Percentiles rank a stretch among this genome's conserved stretches.
Evolutionary conservation across 352 stramenopile genomes (phyloP).

Genomic region (Poterioochromonas sp.): DNA sequence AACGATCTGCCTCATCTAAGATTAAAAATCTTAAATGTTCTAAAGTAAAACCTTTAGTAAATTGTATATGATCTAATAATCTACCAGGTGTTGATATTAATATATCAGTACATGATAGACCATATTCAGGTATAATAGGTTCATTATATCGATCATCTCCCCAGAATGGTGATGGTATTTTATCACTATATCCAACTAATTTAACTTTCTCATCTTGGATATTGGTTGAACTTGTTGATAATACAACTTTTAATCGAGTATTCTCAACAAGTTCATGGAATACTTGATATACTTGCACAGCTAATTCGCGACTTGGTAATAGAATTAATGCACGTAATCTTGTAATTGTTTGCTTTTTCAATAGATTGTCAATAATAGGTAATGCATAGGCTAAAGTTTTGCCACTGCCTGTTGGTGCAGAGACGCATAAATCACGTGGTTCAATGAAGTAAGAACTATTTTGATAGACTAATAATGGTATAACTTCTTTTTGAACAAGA

Average conservation of each 20-base stretch:
- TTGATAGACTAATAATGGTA: constrained; percentile 71
- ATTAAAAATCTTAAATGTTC: constrained; percentile 62
- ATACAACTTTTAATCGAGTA: neutral
- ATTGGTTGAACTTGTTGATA: neutral
- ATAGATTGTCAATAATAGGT: constrained; percentile 71
- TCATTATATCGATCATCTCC: neutral
- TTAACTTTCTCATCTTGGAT: neutral
- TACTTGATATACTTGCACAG: constrained; percentile 71
- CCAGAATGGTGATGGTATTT: neutral
- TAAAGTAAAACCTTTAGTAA: constrained; percentile 85
- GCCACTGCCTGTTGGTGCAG: constrained; percentile 87
- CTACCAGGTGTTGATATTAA: constrained; percentile 87
- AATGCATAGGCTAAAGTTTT: constrained; percentile 95
- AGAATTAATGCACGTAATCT: constrained; percentile 86
- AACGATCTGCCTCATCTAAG: neutral
- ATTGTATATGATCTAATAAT: constrained; percentile 88
- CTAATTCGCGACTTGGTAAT: constrained; percentile 89
- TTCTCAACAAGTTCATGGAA: constrained; percentile 51
- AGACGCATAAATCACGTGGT: constrained; percentile 83
- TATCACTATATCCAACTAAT: neutral
- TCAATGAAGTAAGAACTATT: constrained; percentile 51
- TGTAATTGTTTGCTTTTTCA: constrained; percentile 33
- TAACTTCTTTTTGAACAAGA: constrained; percentile 82
- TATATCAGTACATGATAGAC: constrained; percentile 65
- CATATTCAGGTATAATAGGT: neutral